These are phyloP conservation scores for Globisporangium rhizosaccharum DNA, from an alignment of 352 stramenopile species.

Conservation along the genomic window DNA sequence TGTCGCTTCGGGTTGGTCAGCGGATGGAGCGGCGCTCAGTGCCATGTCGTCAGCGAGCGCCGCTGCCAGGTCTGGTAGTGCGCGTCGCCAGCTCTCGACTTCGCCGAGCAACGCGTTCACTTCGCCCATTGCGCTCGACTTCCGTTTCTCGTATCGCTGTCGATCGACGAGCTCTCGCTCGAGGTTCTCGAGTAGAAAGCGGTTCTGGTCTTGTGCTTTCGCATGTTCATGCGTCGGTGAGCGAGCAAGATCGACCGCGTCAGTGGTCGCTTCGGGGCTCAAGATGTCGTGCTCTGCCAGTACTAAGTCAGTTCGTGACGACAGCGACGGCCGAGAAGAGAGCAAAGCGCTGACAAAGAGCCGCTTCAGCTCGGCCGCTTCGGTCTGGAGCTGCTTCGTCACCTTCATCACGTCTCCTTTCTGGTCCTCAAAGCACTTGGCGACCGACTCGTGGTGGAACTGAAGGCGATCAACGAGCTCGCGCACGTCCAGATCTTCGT, in stretches of 20 bases:
- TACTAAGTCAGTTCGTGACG: background rate
- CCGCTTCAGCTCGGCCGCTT: conserved; percentile 61
- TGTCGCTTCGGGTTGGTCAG: conserved; percentile 13
- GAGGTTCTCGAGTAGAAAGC: conserved; percentile 40
- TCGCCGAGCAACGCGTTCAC: conserved; percentile 19
- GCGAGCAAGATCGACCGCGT: background rate
- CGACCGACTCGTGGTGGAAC: conserved; percentile 70
- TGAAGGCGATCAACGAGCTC: conserved; percentile 73
- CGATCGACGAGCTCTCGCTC: conserved; percentile 28
- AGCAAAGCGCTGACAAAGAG: conserved; percentile 56
- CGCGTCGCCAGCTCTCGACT: conserved; percentile 34
- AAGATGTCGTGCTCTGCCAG: conserved; percentile 4
- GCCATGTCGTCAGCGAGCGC: conserved; percentile 35
- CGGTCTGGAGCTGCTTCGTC: conserved; percentile 59
- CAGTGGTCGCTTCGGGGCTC: conserved; percentile 10
- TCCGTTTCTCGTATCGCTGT: conserved; percentile 15
- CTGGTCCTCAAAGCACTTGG: conserved; percentile 71
- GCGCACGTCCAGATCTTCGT: conserved; percentile 69
- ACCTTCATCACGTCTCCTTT: conserved; percentile 57
- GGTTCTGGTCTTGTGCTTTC: conserved; percentile 12
- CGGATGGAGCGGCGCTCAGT: conserved; percentile 6
- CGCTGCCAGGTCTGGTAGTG: conserved; percentile 21
- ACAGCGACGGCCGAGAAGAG: conserved; percentile 13
- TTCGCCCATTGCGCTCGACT: conserved; percentile 7
- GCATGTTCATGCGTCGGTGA: background rate